Evolutionary conservation across 805 yeast species (phyloP).

Genomic region (Hermanozyma aechmeae): DNA sequence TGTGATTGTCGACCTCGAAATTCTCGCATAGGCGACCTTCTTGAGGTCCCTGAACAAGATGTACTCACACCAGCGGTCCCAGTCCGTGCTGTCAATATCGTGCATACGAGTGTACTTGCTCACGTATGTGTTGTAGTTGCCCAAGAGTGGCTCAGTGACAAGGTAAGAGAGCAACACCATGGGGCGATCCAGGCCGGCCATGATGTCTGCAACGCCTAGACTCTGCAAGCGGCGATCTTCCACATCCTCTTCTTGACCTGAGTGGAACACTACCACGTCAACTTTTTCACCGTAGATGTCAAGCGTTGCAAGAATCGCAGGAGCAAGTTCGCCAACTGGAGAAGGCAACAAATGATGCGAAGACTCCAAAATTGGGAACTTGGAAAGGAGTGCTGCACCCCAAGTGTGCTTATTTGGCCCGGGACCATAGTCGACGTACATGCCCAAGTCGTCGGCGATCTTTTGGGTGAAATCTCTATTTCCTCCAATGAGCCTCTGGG

Average conservation of each 20-base stretch:
- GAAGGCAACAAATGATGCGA: conserved; percentile 90
- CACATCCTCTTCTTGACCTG: conserved; percentile 96
- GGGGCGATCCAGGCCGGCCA: conserved; percentile 82
- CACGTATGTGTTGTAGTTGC: conserved; percentile 88
- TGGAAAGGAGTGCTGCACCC: conserved; percentile 90
- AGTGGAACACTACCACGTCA: conserved; percentile 94
- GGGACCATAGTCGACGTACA: conserved; percentile 96
- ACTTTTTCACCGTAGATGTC: conserved; percentile 81
- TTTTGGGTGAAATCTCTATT: conserved; percentile 89
- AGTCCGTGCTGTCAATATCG: conserved; percentile 87
- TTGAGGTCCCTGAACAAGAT: conserved; percentile 78
- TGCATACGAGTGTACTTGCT: conserved; percentile 78
- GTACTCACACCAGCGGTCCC: conserved; percentile 99
- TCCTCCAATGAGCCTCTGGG: conserved; percentile 90
- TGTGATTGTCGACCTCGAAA: conserved; percentile 86
- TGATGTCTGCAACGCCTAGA: conserved; percentile 60
- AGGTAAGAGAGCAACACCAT: conserved; percentile 78
- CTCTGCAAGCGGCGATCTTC: conserved; percentile 89
- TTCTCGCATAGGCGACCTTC: conserved; percentile 89
- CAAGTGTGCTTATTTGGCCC: conserved; percentile 97
- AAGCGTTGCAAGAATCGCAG: conserved; percentile 93
- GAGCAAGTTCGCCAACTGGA: conserved; percentile 97
- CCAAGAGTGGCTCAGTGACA: conserved; percentile 79
- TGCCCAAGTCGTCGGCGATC: conserved; percentile 83
- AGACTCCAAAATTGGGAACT: conserved; percentile 87